A percentile compares a stretch with the other conserved stretches of the same genome.
These are phyloP conservation scores for Synchytrium microbalum DNA, from an alignment of 371 early-diverging fungal genomes.

Conservation along the genomic window DNA sequence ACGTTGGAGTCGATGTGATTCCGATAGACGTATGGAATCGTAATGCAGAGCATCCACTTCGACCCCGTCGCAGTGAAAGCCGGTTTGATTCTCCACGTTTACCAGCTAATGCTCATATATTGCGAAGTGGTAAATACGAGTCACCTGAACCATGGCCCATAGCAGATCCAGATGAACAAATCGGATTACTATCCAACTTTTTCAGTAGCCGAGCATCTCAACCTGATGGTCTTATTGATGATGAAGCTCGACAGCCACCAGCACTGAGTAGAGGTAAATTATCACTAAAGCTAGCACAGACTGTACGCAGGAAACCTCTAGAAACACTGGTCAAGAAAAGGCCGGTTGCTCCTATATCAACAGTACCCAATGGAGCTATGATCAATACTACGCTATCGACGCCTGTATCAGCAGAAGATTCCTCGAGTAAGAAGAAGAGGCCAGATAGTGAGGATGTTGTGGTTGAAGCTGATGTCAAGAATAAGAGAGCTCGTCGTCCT, in stretches of 20 bases:
- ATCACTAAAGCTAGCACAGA: background rate
- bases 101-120: background rate
- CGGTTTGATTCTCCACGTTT: too few relatives aligned
- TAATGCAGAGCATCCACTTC: slow-evolving; percentile 24
- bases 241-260: background rate
- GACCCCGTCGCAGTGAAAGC: background rate
- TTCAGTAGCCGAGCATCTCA: background rate
- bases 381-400: too few relatives aligned
- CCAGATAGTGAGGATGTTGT: background rate
- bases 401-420: too few relatives aligned
- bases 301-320: background rate
- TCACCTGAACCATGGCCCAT: background rate
- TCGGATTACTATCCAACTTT: background rate
- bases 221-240: background rate
- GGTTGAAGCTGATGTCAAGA: background rate
- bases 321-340: background rate
- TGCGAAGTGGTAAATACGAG: background rate
- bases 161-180: background rate
- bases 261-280: background rate
- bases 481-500: background rate
- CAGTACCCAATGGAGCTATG: too few relatives aligned
- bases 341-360: background rate
- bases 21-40: slow-evolving; percentile 39
- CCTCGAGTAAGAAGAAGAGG: background rate
- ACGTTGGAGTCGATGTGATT: slow-evolving; percentile 28